Percentiles rank a stretch among this genome's conserved stretches.
Conservation (phyloP, 2,329 filamentous ascomycete genomes). For the Verticillium longisporum region DNA sequence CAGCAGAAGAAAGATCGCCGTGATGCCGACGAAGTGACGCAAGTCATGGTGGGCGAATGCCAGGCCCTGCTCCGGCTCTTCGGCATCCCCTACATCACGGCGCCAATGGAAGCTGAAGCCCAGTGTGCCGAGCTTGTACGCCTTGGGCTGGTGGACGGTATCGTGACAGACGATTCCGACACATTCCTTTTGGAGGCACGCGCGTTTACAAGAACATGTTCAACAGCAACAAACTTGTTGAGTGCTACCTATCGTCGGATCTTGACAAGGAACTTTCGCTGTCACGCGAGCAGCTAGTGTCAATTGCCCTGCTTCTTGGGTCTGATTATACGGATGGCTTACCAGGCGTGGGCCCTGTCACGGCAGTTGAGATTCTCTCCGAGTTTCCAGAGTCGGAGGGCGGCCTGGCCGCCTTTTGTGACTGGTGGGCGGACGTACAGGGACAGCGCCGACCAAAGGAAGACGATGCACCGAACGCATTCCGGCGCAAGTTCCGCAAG, state of each 20-base stretch:
- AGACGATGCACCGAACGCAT: conserved; percentile 53
- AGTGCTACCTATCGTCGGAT: conserved; percentile 83
- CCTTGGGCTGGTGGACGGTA: conserved; percentile 87
- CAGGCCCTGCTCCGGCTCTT: conserved; percentile 86
- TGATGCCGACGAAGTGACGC: conserved; percentile 93
- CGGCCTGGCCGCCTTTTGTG: conserved; percentile 63
- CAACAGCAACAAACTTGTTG: conserved; percentile 95
- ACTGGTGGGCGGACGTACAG: conserved; percentile 85
- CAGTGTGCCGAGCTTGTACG: conserved; percentile 89
- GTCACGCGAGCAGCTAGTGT: conserved; percentile 78
- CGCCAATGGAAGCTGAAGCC: conserved; percentile 97
- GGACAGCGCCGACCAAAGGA: conserved; percentile 54
- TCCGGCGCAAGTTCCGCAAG: conserved; percentile 82
- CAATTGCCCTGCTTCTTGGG: conserved; percentile 83
- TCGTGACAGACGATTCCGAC: conserved; percentile 96
- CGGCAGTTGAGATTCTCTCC: conserved; percentile 85
- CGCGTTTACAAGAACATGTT: conserved; percentile 99
- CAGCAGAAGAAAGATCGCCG: conserved; percentile 95
- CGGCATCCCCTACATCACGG: conserved; percentile 91
- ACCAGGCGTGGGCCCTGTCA: conserved; percentile 86
- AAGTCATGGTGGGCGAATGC: conserved; percentile 93
- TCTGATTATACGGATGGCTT: conserved; percentile 94
- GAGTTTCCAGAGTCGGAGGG: conserved; percentile 64
- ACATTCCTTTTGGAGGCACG: conserved; percentile 96
- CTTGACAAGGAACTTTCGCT: conserved; percentile 86